These are phyloP conservation scores for Ambrosia artemisiifolia DNA, from an alignment of 129 eudicot genomes.

Conservation along the genomic window DNA sequence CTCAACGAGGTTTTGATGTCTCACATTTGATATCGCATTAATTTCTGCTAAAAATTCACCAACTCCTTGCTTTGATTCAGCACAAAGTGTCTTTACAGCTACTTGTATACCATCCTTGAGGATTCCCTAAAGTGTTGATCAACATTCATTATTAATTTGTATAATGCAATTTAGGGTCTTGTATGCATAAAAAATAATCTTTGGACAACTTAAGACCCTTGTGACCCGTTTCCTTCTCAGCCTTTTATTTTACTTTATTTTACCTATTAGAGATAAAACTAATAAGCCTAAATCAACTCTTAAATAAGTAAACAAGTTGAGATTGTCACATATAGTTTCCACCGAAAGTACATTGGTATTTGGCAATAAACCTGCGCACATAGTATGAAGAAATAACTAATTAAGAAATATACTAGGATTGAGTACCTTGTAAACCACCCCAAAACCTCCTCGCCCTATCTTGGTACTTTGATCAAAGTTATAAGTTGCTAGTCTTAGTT, in stretches of 20 bases:
- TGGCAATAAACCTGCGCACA: background rate
- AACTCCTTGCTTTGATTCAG: constrained; percentile 83
- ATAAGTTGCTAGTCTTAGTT: constrained; percentile 60
- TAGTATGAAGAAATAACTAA: background rate
- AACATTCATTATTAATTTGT: background rate
- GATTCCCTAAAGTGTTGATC: constrained; percentile 45
- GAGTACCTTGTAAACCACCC: constrained; percentile 86
- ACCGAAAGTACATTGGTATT: background rate
- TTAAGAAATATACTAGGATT: constrained; percentile 1
- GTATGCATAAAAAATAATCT: background rate
- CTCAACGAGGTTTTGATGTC: constrained; percentile 77
- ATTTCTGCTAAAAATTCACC: constrained; percentile 84
- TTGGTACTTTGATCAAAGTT: constrained; percentile 64
- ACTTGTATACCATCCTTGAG: constrained; percentile 65
- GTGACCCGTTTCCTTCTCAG: background rate
- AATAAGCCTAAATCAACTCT: background rate
- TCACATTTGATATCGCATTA: constrained; percentile 70
- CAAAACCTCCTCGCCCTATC: constrained; percentile 97
- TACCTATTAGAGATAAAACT: background rate
- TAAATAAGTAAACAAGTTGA: background rate
- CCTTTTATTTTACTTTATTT: background rate
- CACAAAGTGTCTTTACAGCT: constrained; percentile 82
- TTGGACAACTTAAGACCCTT: background rate
- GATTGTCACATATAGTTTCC: background rate
- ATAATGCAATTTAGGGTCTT: background rate